phyloP scores from a whole-genome alignment of 148 eudicot species.

The Limonium bicolor region DNA sequence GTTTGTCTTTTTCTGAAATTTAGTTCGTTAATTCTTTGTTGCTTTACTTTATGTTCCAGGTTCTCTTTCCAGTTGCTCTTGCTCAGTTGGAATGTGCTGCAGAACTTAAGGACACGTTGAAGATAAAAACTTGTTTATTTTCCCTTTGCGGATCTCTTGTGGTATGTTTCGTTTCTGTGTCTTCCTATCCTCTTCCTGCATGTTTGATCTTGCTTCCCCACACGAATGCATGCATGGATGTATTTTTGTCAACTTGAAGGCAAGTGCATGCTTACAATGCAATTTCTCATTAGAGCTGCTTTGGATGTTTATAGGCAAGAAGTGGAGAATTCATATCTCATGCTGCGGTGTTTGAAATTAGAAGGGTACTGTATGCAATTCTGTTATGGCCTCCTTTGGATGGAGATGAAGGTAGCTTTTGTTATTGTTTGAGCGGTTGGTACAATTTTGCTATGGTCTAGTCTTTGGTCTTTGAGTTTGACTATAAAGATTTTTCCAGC shows the following conservation, averaged over 20 bases:
- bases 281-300: not conserved
- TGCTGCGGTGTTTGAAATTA: slow-evolving; percentile 24
- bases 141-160: slow-evolving; percentile 61
- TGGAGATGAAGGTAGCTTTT: slow-evolving; percentile 50
- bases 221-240: no score
- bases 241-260: no score
- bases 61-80: slow-evolving; percentile 44
- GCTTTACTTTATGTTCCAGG: slow-evolving; percentile 25
- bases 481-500: slow-evolving; percentile 34
- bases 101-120: slow-evolving; percentile 26
- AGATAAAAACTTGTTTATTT: slow-evolving; percentile 63
- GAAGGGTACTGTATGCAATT: slow-evolving; percentile 27
- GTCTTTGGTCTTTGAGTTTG: not conserved
- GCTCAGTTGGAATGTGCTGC: slow-evolving; percentile 36
- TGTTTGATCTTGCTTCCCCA: no score
- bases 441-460: not conserved
- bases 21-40: no score
- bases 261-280: no score
- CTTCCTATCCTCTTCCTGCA: not conserved
- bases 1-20: not conserved
- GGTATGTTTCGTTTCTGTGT: slow-evolving; percentile 17
- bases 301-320: slow-evolving; percentile 23
- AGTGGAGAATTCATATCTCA: slow-evolving; percentile 37
- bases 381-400: slow-evolving; percentile 52
- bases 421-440: not conserved